Base-by-base conservation (phyloP, 129 eudicot species). In the Artemisia argyi region DNA sequence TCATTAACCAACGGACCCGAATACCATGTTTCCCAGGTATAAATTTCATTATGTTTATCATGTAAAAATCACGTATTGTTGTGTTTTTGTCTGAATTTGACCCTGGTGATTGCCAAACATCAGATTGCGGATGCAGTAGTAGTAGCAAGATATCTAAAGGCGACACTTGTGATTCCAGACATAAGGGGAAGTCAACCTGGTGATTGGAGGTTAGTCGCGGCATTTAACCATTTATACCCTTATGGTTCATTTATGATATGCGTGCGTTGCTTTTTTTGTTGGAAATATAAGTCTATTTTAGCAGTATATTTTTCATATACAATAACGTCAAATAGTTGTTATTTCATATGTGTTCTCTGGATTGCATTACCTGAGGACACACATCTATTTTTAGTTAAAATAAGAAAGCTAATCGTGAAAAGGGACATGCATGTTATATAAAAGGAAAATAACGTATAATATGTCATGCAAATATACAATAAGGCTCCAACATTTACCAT, bases 1-100 rank as follows among this genome's bases (percentile, higher is more conserved):
- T 94, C 99, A 35, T 76, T 94, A 48, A 90, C 99, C 50, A 89
- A 94, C 15, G 99, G 99, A 73, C 97, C 99, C 15, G 99, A 94
- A 79, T 94, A 83, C 76, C 99, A 94, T 66, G 88, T 90, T 72
- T 90, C 99, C 3, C 99, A 94, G 99, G 99, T 90, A 79, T 66
- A 39, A 14, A 35, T 17, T 14, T 61, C 5, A 5, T 61, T 52
- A 14, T 52, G n/a, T 52, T 52, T 13, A 11, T 18, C 13, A 57
- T 19, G 13, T 19, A 1, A 19, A 18, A 57, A 19, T 52, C 7
- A 57, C 1, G 9, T 53, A 17, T 65, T 56, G 15, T 57, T 66
- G 57, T 44, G 7, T 67, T 61, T 42, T 28, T 48, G 44, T 49
- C 61, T 53, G 11, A n/a, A 24, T 72, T 47, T 61, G 58, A 32